These are phyloP conservation scores for Aristolochia fimbriata DNA, from an alignment of 164 flowering plant genomes.

Conservation along the genomic window DNA sequence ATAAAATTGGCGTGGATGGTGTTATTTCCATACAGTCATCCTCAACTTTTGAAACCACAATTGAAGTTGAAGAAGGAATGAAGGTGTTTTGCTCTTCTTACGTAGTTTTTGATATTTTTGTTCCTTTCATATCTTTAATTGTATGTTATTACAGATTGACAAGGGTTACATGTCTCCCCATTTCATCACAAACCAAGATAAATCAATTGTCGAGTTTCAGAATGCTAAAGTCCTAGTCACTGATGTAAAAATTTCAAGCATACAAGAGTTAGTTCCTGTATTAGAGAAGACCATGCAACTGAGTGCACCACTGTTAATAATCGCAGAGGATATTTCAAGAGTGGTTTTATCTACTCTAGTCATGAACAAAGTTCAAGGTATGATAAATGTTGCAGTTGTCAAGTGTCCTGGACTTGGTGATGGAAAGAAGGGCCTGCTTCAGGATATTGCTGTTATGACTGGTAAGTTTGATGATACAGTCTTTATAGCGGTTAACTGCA, in stretches of 20 bases:
- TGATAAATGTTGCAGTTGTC: conserved; percentile 69
- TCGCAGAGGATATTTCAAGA: conserved; percentile 68
- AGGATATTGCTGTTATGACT: conserved; percentile 92
- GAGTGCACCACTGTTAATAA: conserved; percentile 71
- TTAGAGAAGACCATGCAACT: conserved; percentile 76
- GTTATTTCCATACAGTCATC: conserved; percentile 75
- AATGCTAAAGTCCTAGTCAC: conserved; percentile 78
- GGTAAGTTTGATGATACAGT: conserved; percentile 27
- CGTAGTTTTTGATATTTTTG: background rate
- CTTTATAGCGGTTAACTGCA: too few species aligned
- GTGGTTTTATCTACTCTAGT: conserved; percentile 61
- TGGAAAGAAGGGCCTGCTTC: conserved; percentile 76
- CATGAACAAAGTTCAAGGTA: conserved; percentile 55
- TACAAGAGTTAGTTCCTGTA: conserved; percentile 62
- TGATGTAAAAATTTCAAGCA: conserved; percentile 57
- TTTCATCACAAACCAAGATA: conserved; percentile 64
- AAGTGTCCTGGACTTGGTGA: conserved; percentile 75
- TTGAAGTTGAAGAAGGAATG: conserved; percentile 83
- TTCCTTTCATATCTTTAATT: background rate
- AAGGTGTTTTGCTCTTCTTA: conserved; percentile 34
- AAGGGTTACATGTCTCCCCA: conserved; percentile 84
- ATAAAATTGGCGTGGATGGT: conserved; percentile 83
- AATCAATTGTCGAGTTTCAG: conserved; percentile 65
- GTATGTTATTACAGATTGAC: conserved; percentile 47
- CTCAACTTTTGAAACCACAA: conserved; percentile 57